Percentiles rank a stretch among this genome's conserved stretches.
phyloP scores from a whole-genome alignment of 345 rosid species.

The Tarenaya hassleriana region DNA sequence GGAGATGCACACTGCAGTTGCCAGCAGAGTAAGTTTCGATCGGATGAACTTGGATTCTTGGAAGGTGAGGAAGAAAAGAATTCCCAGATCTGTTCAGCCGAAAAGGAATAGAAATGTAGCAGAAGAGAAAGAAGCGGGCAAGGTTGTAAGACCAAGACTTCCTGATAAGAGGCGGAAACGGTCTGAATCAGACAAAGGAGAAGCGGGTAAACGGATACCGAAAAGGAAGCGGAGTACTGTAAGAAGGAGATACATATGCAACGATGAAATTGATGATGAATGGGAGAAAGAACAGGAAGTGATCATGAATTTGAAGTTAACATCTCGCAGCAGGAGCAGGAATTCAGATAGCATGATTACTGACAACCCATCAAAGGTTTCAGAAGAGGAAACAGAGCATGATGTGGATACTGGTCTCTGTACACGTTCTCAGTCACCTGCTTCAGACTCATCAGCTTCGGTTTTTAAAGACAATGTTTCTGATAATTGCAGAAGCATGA shows the following conservation, averaged over 20 bases:
- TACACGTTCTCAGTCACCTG: constrained; percentile 15
- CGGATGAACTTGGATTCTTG: constrained; percentile 6
- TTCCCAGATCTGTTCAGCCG: constrained; percentile 3
- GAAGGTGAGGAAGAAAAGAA: constrained; percentile 13
- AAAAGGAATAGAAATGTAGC: constrained; percentile 20
- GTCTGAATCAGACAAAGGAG: constrained; percentile 23
- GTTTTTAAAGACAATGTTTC: constrained; percentile 1
- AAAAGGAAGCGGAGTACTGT: constrained; percentile 19
- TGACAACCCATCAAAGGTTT: not conserved
- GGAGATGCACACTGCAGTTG: too few species aligned
- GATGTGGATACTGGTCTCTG: not conserved
- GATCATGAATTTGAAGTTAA: constrained; percentile 10
- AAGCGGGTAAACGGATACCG: not conserved
- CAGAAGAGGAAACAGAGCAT: not conserved
- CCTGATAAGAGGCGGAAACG: constrained; percentile 19
- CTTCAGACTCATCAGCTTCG: constrained; percentile 10
- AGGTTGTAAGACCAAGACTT: constrained; percentile 3
- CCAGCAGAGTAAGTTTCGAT: not conserved
- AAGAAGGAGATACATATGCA: constrained; percentile 6
- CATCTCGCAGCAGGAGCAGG: constrained; percentile 12
- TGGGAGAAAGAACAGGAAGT: constrained; percentile 2
- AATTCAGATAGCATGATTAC: not conserved
- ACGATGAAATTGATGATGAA: constrained; percentile 15
- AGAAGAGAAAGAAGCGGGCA: constrained; percentile 19
- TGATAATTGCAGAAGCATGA: constrained; percentile 24